Base-by-base conservation (phyloP, 352 stramenopile genomes). In the Pythium volutum region DNA sequence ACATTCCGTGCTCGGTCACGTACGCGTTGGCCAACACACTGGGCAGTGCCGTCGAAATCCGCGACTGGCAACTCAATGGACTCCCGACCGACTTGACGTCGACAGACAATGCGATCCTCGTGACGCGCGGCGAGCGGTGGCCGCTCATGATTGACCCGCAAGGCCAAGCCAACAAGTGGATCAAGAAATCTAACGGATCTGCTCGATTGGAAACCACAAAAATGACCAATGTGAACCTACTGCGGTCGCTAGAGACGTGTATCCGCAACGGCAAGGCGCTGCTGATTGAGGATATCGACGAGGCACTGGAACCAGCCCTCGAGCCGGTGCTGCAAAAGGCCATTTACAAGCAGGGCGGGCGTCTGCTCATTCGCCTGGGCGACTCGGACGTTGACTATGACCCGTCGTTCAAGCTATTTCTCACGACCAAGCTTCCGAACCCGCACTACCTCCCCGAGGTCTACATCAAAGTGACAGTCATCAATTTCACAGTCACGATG, bases 401-500 rank as follows among this genome's bases (percentile, higher is more conserved):
- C 38, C 81, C 86, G 9, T 76, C 77, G 0, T 98, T 98, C 70
- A 91, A 93, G 60, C 69, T 98, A 15, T 72, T 59, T 58, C 73
- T 98, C 39, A 98, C 93, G 0, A 98, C 93, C 0, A 98, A 98
- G 64, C 72, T 97, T 20, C 81, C 93, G 7, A 98, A 98, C 58
- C 93, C 93, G 9, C 93, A 98, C 70, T 98, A 98, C 60, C 69
- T 98, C 9, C 93, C 93, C 0, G 93, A 98, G 31, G 86, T 98
- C 6, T 98, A 95, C 77, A 98, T 98, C 68, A 98, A 98, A 68
- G 93, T 98, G 41, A 98, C 92, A 3, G 79, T 98, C 12, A 98
- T 98, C 71, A 98, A 98, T 71, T 98, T 98, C 65, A 98, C 93
- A 1, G 91, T 98, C 46, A 98, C 93, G 16, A 97, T 98, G 84